Evolutionary conservation across 768 basidiomycete genomes (phyloP).

Genomic region (Chlorophyllum brunneum): DNA sequence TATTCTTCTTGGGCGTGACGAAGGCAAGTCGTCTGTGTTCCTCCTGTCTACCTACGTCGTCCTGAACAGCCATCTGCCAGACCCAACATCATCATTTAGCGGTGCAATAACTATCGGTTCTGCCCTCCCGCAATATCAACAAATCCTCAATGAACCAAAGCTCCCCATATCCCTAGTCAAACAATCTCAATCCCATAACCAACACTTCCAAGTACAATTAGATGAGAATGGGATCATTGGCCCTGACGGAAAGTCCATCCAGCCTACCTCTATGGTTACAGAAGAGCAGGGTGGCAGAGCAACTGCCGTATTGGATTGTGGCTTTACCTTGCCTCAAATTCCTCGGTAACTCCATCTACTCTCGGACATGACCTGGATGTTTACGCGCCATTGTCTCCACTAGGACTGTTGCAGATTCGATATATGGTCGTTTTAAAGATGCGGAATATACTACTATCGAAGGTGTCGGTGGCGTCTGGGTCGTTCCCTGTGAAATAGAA

Average conservation of each 20-base stretch:
- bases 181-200: constrained; percentile 29
- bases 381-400: too few species aligned
- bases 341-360: constrained; percentile 33
- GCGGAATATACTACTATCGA: constrained; percentile 42
- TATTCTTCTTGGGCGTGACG: constrained; percentile 57
- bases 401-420: constrained; percentile 44
- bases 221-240: constrained; percentile 62
- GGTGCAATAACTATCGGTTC: constrained; percentile 67
- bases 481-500: constrained; percentile 58
- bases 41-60: neutral
- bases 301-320: constrained; percentile 65
- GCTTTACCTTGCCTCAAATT: constrained; percentile 65
- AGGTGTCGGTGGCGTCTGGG: constrained; percentile 47
- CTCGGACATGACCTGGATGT: neutral
- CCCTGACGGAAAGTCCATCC: constrained; percentile 51
- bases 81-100: constrained; percentile 45
- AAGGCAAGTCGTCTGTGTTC: constrained; percentile 22
- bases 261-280: constrained; percentile 24
- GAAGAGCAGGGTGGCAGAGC: constrained; percentile 42
- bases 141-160: constrained; percentile 46
- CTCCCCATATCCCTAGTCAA: constrained; percentile 43
- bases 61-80: constrained; percentile 20
- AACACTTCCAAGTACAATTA: constrained; percentile 65
- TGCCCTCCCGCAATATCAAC: constrained; percentile 43
- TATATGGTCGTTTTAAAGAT: constrained; percentile 54